These are phyloP conservation scores for Pyrenophora teres DNA, from an alignment of 2,329 filamentous ascomycete genomes.

Conservation along the genomic window DNA sequence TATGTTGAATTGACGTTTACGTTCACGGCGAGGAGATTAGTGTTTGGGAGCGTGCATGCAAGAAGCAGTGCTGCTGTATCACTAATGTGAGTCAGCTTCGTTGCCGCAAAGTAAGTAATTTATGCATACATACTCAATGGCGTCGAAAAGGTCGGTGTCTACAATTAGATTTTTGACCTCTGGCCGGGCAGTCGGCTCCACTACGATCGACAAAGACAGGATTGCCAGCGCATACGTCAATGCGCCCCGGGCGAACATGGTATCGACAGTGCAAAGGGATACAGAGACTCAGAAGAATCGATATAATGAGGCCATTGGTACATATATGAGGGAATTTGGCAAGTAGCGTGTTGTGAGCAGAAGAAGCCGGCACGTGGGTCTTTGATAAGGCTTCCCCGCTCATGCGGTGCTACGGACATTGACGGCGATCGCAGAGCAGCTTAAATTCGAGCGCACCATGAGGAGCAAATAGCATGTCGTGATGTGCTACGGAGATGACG, in stretches of 20 bases:
- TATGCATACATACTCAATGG: conserved; percentile 1
- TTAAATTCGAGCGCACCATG: neutral
- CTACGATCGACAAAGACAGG: neutral
- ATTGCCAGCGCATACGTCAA: conserved; percentile 1
- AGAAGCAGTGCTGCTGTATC: conserved; percentile 8
- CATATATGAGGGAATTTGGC: no score
- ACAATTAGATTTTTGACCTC: neutral
- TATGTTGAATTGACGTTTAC: conserved; percentile 32
- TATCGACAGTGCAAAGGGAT: neutral
- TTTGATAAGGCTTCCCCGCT: neutral
- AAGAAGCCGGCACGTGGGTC: neutral
- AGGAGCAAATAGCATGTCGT: no score
- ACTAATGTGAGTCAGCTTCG: neutral
- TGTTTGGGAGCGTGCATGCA: conserved; percentile 7
- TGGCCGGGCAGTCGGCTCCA: neutral
- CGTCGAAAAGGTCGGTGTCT: conserved; percentile 9
- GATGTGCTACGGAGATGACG: no score
- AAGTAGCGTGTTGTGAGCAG: neutral
- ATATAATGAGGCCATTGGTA: no score
- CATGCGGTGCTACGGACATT: neutral
- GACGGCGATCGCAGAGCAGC: neutral
- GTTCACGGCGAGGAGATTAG: conserved; percentile 9
- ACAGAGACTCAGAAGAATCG: neutral
- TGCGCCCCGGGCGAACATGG: neutral
- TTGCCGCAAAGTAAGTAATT: neutral